phyloP scores from a whole-genome alignment of 2,329 filamentous ascomycete genomes.

The Arthrobotrys megalospora region DNA sequence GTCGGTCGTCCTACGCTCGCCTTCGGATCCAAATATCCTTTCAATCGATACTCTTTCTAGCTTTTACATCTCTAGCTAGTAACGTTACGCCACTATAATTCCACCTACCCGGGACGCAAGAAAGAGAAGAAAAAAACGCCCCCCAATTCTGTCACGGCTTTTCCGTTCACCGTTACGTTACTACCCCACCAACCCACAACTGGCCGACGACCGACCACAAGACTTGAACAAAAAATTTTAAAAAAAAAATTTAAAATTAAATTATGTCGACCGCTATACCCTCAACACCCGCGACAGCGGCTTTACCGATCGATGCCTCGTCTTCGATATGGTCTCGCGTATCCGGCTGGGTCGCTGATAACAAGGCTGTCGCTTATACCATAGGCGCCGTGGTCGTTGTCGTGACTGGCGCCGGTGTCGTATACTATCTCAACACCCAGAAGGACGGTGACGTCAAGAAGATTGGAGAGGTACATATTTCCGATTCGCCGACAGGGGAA shows the following conservation, averaged over 20 bases:
- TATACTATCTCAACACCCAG: conserved; percentile 82
- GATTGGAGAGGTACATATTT: conserved; percentile 67
- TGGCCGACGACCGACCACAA: conserved; percentile 8
- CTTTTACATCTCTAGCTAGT: conserved; percentile 3
- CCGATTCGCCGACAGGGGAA: conserved; percentile 66
- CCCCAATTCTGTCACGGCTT: conserved; percentile 21
- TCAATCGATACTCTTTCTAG: conserved; percentile 15
- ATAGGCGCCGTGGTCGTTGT: conserved; percentile 94
- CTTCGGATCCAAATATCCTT: conserved; percentile 5
- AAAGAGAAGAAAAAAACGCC: conserved; percentile 13
- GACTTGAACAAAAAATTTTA: background rate
- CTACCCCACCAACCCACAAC: conserved; percentile 55
- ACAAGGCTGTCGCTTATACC: conserved; percentile 96
- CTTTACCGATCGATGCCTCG: conserved; percentile 70
- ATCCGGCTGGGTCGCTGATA: conserved; percentile 91
- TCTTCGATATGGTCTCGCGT: conserved; percentile 84
- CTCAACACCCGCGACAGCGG: conserved; percentile 61
- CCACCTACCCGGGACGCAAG: conserved; percentile 11
- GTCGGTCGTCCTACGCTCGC: conserved; percentile 9
- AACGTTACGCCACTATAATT: conserved; percentile 11
- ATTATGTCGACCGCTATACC: conserved; percentile 54
- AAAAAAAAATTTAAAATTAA: background rate
- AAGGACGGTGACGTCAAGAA: conserved; percentile 64
- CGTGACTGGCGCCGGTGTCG: conserved; percentile 88
- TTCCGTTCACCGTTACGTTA: background rate